These are phyloP conservation scores for Mortierella sp. DNA, from an alignment of 371 early-diverging fungal genomes.

Conservation along the genomic window DNA sequence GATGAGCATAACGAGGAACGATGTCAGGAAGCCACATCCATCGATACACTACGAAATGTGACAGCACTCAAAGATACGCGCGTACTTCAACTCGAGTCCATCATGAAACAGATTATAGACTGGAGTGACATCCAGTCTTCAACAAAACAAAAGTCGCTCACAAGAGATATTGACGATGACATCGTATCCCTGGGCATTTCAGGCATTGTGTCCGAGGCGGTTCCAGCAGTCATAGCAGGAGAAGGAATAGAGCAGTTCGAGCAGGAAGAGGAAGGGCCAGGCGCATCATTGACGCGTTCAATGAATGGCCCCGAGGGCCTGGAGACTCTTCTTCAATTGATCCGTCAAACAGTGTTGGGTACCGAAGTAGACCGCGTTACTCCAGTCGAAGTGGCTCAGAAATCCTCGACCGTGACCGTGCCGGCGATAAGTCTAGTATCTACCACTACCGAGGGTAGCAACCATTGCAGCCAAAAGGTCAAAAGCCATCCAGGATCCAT, in stretches of 20 bases:
- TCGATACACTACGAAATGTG: neutral
- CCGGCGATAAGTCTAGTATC: no score
- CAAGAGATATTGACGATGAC: neutral
- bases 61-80: neutral
- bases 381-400: neutral
- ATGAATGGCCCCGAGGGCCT: neutral
- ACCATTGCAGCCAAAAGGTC: neutral
- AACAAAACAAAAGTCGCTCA: neutral
- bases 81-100: constrained; percentile 12
- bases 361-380: neutral
- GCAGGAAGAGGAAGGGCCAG: neutral
- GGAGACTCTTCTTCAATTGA: constrained; percentile 13
- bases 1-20: no score
- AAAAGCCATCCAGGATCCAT: neutral
- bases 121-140: constrained; percentile 5
- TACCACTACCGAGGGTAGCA: no score
- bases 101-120: constrained; percentile 12
- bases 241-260: no score
- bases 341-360: constrained; percentile 9
- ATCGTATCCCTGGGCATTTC: constrained; percentile 21
- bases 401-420: no score
- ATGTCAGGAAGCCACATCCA: neutral
- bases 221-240: no score
- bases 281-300: neutral
- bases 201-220: no score